These are phyloP conservation scores for Binderoboletus segoi DNA, from an alignment of 1,284 basidiomycete genomes.

Conservation along the genomic window DNA sequence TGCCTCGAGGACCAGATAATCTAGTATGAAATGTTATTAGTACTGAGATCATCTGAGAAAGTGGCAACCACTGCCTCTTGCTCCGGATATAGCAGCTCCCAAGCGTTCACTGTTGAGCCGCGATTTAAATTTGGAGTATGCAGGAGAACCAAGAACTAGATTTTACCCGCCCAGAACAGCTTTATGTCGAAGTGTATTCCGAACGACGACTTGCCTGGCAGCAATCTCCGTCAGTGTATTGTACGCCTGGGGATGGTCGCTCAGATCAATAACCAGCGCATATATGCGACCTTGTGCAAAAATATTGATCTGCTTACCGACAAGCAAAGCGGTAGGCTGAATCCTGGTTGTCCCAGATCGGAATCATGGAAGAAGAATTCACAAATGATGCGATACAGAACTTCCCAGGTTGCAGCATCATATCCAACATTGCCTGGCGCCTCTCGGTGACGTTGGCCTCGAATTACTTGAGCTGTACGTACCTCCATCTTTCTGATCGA, in stretches of 20 bases:
- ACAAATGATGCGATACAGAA: constrained; percentile 31
- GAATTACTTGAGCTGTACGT: not conserved
- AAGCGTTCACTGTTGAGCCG: constrained; percentile 34
- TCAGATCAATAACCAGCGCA: constrained; percentile 22
- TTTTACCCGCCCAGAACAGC: constrained; percentile 42
- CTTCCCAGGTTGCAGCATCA: constrained; percentile 24
- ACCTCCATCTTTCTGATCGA: constrained; percentile 29
- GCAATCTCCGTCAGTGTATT: constrained; percentile 37
- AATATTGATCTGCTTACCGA: constrained; percentile 24
- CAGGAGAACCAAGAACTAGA: not conserved
- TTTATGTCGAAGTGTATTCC: constrained; percentile 35
- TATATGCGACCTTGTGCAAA: constrained; percentile 30
- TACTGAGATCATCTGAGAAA: not conserved
- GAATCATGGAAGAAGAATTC: constrained; percentile 34
- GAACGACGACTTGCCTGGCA: constrained; percentile 29
- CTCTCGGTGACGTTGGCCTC: not conserved
- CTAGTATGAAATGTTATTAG: constrained; percentile 35
- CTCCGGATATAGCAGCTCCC: constrained; percentile 36
- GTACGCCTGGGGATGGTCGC: constrained; percentile 34
- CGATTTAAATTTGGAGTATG: constrained; percentile 2
- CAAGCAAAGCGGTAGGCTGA: constrained; percentile 24
- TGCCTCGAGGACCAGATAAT: constrained; percentile 57
- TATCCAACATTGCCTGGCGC: constrained; percentile 14
- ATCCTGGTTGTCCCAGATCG: constrained; percentile 2
- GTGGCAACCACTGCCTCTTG: constrained; percentile 29